Evolutionary conservation across 306 rosid species (phyloP).

Genomic region (Hylodesmum podocarpum): DNA sequence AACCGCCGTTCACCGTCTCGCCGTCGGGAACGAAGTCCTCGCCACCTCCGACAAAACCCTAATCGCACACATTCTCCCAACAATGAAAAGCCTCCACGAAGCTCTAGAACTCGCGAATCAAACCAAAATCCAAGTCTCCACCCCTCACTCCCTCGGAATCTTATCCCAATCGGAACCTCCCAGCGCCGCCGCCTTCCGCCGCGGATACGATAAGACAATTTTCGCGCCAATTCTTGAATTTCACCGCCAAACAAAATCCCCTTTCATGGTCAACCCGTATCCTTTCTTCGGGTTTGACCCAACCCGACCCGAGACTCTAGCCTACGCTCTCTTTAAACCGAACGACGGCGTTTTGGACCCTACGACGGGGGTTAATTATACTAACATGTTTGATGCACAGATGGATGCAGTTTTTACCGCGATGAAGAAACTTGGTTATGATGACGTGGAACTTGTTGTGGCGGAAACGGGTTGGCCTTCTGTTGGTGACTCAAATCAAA

Average conservation of each 20-base stretch:
- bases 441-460: slow-evolving; percentile 67
- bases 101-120: slow-evolving; percentile 58
- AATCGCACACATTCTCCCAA: slow-evolving; percentile 68
- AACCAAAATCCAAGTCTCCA: slow-evolving; percentile 51
- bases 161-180: slow-evolving; percentile 70
- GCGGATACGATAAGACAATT: slow-evolving; percentile 58
- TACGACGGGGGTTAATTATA: slow-evolving; percentile 55
- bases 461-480: slow-evolving; percentile 94
- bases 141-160: slow-evolving; percentile 84
- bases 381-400: slow-evolving; percentile 92
- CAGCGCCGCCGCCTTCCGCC: slow-evolving; percentile 59
- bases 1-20: slow-evolving; percentile 58
- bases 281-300: slow-evolving; percentile 67
- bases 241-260: slow-evolving; percentile 58
- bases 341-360: slow-evolving; percentile 76
- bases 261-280: slow-evolving; percentile 80
- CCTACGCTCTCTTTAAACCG: slow-evolving; percentile 67
- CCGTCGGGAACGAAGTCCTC: slow-evolving; percentile 85
- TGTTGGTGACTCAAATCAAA: slow-evolving; percentile 69
- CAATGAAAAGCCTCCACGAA: slow-evolving; percentile 61
- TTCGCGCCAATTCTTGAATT: slow-evolving; percentile 72
- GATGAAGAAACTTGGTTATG: slow-evolving; percentile 78
- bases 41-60: slow-evolving; percentile 77
- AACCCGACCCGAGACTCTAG: slow-evolving; percentile 28
- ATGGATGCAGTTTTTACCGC: slow-evolving; percentile 85